Evolutionary conservation across 148 eudicot species (phyloP).

Genomic region (Nepenthes gracilis): DNA sequence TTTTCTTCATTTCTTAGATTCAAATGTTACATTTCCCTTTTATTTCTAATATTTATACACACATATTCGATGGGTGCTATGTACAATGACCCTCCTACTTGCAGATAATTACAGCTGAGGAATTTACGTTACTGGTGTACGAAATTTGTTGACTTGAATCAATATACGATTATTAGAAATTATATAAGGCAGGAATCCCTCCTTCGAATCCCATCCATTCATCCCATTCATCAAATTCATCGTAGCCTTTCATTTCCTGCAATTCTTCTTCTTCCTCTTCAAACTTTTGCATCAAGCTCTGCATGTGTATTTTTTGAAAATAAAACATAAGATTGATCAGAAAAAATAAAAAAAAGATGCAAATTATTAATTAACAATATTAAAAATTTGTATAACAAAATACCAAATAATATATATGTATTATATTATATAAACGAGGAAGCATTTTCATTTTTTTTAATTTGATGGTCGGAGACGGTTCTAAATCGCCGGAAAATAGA

Average conservation of each 20-base stretch:
- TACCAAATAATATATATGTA: too few species aligned
- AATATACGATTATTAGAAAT: background rate
- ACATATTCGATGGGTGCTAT: too few species aligned
- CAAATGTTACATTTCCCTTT: too few species aligned
- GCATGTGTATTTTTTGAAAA: constrained; percentile 2
- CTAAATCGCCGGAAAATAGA: too few species aligned
- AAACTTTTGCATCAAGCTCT: constrained; percentile 31
- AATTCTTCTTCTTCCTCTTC: constrained; percentile 27
- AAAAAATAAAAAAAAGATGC: background rate
- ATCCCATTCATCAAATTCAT: constrained; percentile 29
- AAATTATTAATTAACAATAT: background rate
- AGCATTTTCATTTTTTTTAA: too few species aligned
- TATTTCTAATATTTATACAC: too few species aligned
- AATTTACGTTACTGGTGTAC: too few species aligned
- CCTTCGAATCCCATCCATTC: constrained; percentile 47
- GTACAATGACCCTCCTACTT: too few species aligned
- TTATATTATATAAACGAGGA: too few species aligned
- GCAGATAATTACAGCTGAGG: background rate
- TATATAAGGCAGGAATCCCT: constrained; percentile 20
- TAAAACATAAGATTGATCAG: background rate
- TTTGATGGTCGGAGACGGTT: too few species aligned
- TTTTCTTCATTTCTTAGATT: too few species aligned
- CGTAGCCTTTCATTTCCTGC: constrained; percentile 10
- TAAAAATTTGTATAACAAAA: background rate
- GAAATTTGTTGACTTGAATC: too few species aligned